Conservation (phyloP, 2,329 filamentous ascomycete genomes). For the Elsinoe ampelina region DNA sequence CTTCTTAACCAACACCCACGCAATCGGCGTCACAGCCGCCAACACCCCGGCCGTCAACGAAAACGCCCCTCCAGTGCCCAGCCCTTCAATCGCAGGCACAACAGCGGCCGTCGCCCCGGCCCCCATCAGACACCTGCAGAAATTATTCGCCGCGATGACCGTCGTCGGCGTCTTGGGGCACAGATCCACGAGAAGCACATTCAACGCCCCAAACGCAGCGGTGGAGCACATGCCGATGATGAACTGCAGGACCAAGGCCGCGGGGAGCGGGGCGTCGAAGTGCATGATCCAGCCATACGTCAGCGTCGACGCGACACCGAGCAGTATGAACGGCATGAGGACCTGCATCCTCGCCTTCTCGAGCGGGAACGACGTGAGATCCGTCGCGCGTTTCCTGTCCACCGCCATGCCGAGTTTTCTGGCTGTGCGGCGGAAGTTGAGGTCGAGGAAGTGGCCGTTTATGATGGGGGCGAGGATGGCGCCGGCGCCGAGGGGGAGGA, state of each 20-base stretch:
- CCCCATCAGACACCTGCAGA: constrained; percentile 29
- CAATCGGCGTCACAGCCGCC: constrained; percentile 31
- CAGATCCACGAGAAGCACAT: constrained; percentile 35
- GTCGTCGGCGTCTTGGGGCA: constrained; percentile 33
- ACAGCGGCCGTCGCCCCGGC: constrained; percentile 31
- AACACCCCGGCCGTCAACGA: constrained; percentile 37
- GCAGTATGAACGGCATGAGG: constrained; percentile 29
- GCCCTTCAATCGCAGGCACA: constrained; percentile 33
- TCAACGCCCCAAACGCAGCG: constrained; percentile 46
- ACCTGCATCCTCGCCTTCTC: constrained; percentile 37
- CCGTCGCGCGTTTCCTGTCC: constrained; percentile 47
- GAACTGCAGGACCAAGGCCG: constrained; percentile 40
- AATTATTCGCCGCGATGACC: constrained; percentile 32
- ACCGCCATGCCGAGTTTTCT: constrained; percentile 51
- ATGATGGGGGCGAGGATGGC: constrained; percentile 30
- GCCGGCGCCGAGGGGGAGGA: constrained; percentile 32
- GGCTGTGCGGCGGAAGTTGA: constrained; percentile 64
- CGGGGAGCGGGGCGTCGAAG: constrained; percentile 30
- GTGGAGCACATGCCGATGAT: constrained; percentile 48
- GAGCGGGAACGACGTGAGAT: constrained; percentile 45
- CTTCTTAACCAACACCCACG: constrained; percentile 32
- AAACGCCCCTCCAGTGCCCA: constrained; percentile 38
- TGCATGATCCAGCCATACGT: constrained; percentile 36
- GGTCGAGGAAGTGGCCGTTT: constrained; percentile 53
- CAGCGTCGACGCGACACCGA: constrained; percentile 28